phyloP scores from a whole-genome alignment of 2,329 filamentous ascomycete species.

The Fusarium siculi region DNA sequence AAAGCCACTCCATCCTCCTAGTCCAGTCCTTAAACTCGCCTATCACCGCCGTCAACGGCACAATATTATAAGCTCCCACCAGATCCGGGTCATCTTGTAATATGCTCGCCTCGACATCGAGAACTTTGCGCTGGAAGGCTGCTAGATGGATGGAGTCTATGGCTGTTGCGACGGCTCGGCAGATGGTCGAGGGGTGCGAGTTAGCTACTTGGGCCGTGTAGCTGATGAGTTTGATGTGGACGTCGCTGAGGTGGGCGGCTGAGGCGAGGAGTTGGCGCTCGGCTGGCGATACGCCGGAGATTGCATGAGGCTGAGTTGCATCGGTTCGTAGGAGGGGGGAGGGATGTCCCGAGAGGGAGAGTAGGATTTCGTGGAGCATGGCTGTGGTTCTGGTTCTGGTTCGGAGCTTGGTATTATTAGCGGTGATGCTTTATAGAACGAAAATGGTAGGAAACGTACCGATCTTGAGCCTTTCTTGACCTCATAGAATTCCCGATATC shows the following conservation, averaged over 20 bases:
- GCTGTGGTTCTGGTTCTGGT: conserved; percentile 19
- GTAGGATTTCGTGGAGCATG: conserved; percentile 99
- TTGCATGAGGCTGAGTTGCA: conserved; percentile 57
- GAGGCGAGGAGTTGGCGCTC: conserved; percentile 84
- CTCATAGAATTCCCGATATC: conserved; percentile 55
- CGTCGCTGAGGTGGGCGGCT: conserved; percentile 79
- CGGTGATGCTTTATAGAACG: conserved; percentile 1
- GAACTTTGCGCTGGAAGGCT: conserved; percentile 83
- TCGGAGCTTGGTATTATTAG: conserved; percentile 29
- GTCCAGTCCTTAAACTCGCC: conserved; percentile 90
- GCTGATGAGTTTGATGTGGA: conserved; percentile 78
- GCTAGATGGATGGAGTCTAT: conserved; percentile 80
- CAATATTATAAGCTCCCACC: conserved; percentile 93
- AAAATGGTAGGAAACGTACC: conserved; percentile 22
- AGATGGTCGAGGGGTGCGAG: conserved; percentile 82
- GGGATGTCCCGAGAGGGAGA: conserved; percentile 93
- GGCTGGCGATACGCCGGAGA: conserved; percentile 73
- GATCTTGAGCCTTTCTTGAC: conserved; percentile 47
- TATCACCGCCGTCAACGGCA: conserved; percentile 87
- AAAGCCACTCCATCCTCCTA: conserved; percentile 86
- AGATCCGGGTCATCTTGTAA: conserved; percentile 79
- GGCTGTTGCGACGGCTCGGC: conserved; percentile 84
- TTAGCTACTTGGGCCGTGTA: conserved; percentile 74
- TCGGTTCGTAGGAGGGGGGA: conserved; percentile 81
- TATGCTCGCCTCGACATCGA: conserved; percentile 85